Evolutionary conservation across 495 filamentous ascomycete species (phyloP), one percentile per base, ranked within the genome.

Genomic region (Xylaria longipes): DNA sequence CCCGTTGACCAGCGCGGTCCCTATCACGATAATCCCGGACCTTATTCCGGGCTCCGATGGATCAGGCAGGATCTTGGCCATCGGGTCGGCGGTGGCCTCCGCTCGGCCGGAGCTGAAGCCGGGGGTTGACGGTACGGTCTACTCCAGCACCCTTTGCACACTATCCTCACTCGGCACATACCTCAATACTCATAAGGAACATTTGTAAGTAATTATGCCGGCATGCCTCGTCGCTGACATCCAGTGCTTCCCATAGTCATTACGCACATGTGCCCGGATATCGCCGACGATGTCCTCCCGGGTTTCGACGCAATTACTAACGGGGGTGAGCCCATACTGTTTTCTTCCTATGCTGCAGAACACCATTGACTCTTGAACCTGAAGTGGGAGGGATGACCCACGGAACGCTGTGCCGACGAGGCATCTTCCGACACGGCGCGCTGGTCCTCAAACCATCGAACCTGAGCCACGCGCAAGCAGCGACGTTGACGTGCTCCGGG

Each of bases 41-140:
- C 74, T 94, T 4, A 87, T 94, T 0, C 89, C 92, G 5, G 87
- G 79, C 56, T 94, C 91, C 45, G 93, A 95, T 75, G 93, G 91
- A 69, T 88, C 93, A 14, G 92, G 92, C 56, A 87, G 87, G 65
- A 87, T 96, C 31, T 74, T 91, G 46, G 87, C 85, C 6, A 86
- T 90, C 27, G 93, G 93, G 45, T 75, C 85, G 17, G 85, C 87
- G 65, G 92, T 93, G 12, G 86, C 81, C 6, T 20, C 22, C 3
- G 39, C 15, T 17, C 62, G 62, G 39, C 62, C 62, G 25, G 62
- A 65, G 31, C 62, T 65, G 7, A 48, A 43, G 39, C 39, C 43
- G 25, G 62, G 62, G 3, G 39, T 29, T 33, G 62, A 65, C 22
- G 62, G 37, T 48, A 12, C 29, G 39, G 17, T n/a, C 39, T 46